phyloP scores from a whole-genome alignment of 441 rosid genomes.

The Rhodomyrtus psidioides region DNA sequence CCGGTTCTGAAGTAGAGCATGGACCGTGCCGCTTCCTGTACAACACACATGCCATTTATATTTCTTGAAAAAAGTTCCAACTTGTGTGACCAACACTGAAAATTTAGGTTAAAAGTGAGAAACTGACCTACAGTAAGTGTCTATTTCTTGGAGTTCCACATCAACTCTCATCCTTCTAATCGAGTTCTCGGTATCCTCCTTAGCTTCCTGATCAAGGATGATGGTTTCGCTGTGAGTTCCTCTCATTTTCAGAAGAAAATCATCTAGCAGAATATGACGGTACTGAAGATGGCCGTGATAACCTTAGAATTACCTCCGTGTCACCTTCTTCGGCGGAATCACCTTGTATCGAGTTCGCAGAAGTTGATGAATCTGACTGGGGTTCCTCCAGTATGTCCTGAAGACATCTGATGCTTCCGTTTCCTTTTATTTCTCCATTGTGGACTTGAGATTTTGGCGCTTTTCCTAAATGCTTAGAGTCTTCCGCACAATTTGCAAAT shows the following conservation, averaged over 20 bases:
- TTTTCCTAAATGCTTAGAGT: constrained; percentile 2
- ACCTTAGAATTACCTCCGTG: constrained; percentile 22
- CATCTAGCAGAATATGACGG: neutral
- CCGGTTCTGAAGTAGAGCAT: constrained; percentile 16
- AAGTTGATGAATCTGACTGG: constrained; percentile 33
- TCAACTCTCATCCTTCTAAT: constrained; percentile 3
- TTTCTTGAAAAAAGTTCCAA: neutral
- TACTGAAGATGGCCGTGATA: neutral
- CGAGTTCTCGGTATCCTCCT: constrained; percentile 3
- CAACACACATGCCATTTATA: neutral
- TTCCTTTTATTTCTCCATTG: constrained; percentile 8
- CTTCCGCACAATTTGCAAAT: constrained; percentile 6
- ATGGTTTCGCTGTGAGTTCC: neutral
- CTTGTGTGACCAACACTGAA: neutral
- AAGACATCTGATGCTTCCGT: constrained; percentile 30
- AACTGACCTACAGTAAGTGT: constrained; percentile 21
- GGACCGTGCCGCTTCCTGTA: constrained; percentile 27
- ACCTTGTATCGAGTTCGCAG: constrained; percentile 8
- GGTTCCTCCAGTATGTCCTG: constrained; percentile 44
- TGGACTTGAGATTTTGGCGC: neutral
- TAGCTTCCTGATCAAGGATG: constrained; percentile 16
- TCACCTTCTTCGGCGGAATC: constrained; percentile 21
- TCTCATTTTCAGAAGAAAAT: neutral
- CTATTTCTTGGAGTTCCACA: constrained; percentile 12
- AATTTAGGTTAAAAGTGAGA: neutral